phyloP scores from a whole-genome alignment of 257 asterid species.

The Lithospermum erythrorhizon region DNA sequence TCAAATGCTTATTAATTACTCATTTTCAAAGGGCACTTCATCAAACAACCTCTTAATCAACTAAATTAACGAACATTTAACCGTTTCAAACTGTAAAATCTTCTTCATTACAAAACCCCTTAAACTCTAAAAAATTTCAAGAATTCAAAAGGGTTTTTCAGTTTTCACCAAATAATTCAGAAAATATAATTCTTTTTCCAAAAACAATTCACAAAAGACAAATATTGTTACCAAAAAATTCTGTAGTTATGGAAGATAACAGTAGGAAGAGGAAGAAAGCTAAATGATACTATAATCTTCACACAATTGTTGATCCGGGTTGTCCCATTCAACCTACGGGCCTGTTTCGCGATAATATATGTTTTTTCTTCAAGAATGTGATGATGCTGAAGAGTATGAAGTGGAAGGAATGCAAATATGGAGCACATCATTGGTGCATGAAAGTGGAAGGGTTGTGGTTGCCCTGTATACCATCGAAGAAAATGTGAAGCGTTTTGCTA shows the following conservation, averaged over 20 bases:
- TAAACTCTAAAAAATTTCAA: conserved; percentile 6
- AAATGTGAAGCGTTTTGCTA: too few species aligned
- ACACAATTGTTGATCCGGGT: conserved; percentile 53
- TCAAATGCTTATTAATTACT: background rate
- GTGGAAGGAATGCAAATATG: conserved; percentile 54
- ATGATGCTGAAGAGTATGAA: conserved; percentile 40
- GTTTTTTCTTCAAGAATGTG: conserved; percentile 54
- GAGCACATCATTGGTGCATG: conserved; percentile 61
- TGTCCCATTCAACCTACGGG: conserved; percentile 36
- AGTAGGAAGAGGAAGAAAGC: conserved; percentile 19
- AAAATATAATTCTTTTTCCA: conserved; percentile 4
- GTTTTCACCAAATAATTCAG: conserved; percentile 18
- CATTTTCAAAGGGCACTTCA: background rate
- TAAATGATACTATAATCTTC: conserved; percentile 44
- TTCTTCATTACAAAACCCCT: conserved; percentile 10
- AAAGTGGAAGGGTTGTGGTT: conserved; percentile 28
- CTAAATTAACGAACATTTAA: background rate
- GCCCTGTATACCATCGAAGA: background rate
- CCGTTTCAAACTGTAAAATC: conserved; percentile 18
- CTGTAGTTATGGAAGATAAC: too few species aligned
- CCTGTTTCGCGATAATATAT: conserved; percentile 60
- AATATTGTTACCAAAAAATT: background rate
- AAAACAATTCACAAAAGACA: conserved; percentile 1
- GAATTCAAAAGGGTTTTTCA: conserved; percentile 5
- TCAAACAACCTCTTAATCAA: background rate